These are phyloP conservation scores for Phascolomyces articulosus DNA, from an alignment of 371 early-diverging fungal species.

Conservation along the genomic window DNA sequence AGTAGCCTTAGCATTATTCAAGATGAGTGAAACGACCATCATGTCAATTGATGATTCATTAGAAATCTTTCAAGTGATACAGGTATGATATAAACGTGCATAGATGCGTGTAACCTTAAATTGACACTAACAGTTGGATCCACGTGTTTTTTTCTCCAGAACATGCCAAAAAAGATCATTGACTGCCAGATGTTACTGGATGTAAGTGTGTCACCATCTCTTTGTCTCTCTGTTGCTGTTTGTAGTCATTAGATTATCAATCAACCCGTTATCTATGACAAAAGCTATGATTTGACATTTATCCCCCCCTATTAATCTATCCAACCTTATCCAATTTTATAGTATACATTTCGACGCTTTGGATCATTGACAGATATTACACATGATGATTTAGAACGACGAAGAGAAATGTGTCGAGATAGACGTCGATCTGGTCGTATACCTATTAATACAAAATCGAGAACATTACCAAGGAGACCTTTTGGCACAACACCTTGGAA, in stretches of 20 bases:
- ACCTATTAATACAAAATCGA: conserved; percentile 5
- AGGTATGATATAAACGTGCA: conserved; percentile 26
- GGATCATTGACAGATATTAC: conserved; percentile 51
- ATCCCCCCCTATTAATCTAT: neutral
- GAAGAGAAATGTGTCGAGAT: conserved; percentile 49
- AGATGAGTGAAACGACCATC: conserved; percentile 63
- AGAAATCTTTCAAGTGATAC: conserved; percentile 62
- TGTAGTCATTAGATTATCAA: too few relatives aligned
- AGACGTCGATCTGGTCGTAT: conserved; percentile 25
- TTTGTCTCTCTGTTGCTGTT: too few relatives aligned
- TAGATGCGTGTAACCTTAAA: conserved; percentile 2
- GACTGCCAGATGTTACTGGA: conserved; percentile 72
- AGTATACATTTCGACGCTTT: conserved; percentile 46
- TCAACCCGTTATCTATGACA: too few relatives aligned
- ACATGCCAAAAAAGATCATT: conserved; percentile 65
- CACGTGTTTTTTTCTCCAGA: conserved; percentile 28
- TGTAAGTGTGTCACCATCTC: too few relatives aligned
- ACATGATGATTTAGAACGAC: conserved; percentile 54
- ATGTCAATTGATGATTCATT: conserved; percentile 58
- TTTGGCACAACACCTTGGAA: conserved; percentile 9
- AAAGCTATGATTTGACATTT: too few relatives aligned
- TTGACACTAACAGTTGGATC: neutral
- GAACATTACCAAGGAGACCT: conserved; percentile 12
- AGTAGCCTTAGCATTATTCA: conserved; percentile 71
- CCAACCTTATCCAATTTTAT: neutral